Percentiles rank a stretch among this genome's conserved stretches.
phyloP scores from a whole-genome alignment of 192 early-diverging fungal genomes.

The Dimargaris cristalligena region DNA sequence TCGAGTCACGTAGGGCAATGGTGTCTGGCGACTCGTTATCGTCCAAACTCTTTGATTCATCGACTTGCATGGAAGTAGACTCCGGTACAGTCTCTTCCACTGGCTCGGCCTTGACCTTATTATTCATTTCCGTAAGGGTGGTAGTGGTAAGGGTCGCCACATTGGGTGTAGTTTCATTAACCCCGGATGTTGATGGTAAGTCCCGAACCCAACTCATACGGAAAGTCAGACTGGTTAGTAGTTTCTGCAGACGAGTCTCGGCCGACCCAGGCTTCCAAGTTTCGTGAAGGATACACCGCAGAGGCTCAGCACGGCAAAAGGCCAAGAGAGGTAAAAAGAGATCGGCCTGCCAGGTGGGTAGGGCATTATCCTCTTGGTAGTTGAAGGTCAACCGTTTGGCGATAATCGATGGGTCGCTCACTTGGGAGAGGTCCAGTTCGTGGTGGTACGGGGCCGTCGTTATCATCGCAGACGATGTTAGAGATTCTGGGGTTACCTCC shows the following conservation, averaged over 20 bases:
- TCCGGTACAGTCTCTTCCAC: too few relatives aligned
- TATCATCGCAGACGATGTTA: background rate
- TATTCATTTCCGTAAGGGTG: too few relatives aligned
- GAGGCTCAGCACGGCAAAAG: background rate
- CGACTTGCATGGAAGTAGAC: too few relatives aligned
- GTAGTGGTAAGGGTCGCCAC: too few relatives aligned
- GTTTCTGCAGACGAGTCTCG: constrained; percentile 7
- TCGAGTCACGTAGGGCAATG: too few relatives aligned
- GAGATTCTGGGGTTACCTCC: background rate
- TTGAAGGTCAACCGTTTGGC: constrained; percentile 3
- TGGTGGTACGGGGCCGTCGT: background rate
- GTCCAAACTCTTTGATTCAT: too few relatives aligned
- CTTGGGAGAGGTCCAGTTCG: background rate
- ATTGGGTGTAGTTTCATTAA: too few relatives aligned
- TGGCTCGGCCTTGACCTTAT: too few relatives aligned
- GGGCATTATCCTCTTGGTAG: background rate
- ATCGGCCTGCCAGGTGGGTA: constrained; percentile 7
- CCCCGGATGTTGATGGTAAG: too few relatives aligned
- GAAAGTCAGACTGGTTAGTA: constrained; percentile 3
- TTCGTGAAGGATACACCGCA: background rate
- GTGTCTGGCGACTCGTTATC: too few relatives aligned
- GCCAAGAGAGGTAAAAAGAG: background rate
- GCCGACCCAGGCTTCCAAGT: background rate
- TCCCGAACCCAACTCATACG: constrained; percentile 9
- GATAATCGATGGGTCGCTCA: constrained; percentile 2